Base-by-base conservation (phyloP, 192 early-diverging fungal species). In the Dispira simplex region DNA sequence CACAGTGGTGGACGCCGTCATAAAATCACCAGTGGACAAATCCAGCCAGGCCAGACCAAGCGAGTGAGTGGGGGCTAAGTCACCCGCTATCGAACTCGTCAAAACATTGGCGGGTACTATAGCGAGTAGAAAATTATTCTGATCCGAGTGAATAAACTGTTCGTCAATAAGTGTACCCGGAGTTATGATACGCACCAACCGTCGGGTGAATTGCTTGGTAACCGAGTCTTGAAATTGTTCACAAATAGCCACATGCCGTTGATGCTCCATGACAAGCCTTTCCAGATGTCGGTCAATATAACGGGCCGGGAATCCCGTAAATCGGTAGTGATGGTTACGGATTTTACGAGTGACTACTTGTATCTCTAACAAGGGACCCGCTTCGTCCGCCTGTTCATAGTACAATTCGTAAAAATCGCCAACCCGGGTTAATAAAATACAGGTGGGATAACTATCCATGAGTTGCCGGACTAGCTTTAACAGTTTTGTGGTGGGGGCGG, bases 11-110 rank as follows among this genome's bases (percentile, higher is more conserved):
- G 78, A 66, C 65, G 84, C 75, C 12, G 89, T 79, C 64, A 83
- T 78, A 58, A 94, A 94, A 45, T 93, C 91, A 20, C 95, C 95
- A 0, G 90, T 92, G 0, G 88, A 87, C 45, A 98, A 66, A 77
- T 98, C 95, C 3, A 88, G 68, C 95, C 95, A 98, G 0, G 95
- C 81, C 26, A 98, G 70, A 2, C 90, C 87, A 23, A 89, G 56
- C 6, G 32, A 6, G 54, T 23, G 44, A 10, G 45, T n/a, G 11
- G 48, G 62, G 0, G 20, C n/a, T 1, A 65, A 47, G 3, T 16
- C 52, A 12, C 45, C 47, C 51, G 44, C 2, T 39, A n/a, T 64
- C 10, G 10, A 2, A 11, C n/a, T 21, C 2, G 44, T 46, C 44
- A 46, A 25, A 20, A 49, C 43, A 18, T 76, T 67, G 51, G 70